A percentile compares a stretch with the other conserved stretches of the same genome.
Evolutionary conservation across 805 yeast species (phyloP).

Genomic region (Starmerella ratchasimensis): DNA sequence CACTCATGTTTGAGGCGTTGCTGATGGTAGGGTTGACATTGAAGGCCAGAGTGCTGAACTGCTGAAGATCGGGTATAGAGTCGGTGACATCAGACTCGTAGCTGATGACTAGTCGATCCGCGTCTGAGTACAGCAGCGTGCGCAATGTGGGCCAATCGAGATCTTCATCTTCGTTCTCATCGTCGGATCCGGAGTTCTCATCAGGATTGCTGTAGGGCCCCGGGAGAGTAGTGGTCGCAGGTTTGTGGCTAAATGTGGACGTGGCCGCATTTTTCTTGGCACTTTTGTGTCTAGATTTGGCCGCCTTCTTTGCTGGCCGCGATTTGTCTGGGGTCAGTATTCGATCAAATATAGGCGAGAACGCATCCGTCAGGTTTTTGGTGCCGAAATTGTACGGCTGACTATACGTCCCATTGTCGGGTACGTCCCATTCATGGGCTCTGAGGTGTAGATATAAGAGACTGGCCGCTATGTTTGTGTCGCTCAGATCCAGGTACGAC

Average conservation of each 20-base stretch:
- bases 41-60: slow-evolving; percentile 8
- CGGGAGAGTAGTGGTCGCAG: background rate
- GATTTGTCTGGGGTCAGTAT: slow-evolving; percentile 12
- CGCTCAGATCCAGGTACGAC: slow-evolving; percentile 30
- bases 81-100: background rate
- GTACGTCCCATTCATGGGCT: slow-evolving; percentile 13
- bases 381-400: slow-evolving; percentile 3
- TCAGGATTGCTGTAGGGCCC: background rate
- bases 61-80: background rate
- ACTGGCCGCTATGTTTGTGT: slow-evolving; percentile 36
- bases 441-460: slow-evolving; percentile 31
- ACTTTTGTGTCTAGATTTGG: background rate
- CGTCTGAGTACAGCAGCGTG: slow-evolving; percentile 8
- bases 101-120: slow-evolving; percentile 11
- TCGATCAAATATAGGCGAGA: slow-evolving; percentile 7
- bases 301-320: background rate
- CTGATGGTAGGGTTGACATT: slow-evolving; percentile 1
- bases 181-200: background rate
- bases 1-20: slow-evolving; percentile 2
- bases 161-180: background rate
- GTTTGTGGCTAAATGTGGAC: background rate
- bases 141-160: slow-evolving; percentile 18
- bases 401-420: background rate
- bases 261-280: background rate
- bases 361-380: slow-evolving; percentile 3